Conservation (phyloP, 345 rosid genomes). For the Hibiscus syriacus region DNA sequence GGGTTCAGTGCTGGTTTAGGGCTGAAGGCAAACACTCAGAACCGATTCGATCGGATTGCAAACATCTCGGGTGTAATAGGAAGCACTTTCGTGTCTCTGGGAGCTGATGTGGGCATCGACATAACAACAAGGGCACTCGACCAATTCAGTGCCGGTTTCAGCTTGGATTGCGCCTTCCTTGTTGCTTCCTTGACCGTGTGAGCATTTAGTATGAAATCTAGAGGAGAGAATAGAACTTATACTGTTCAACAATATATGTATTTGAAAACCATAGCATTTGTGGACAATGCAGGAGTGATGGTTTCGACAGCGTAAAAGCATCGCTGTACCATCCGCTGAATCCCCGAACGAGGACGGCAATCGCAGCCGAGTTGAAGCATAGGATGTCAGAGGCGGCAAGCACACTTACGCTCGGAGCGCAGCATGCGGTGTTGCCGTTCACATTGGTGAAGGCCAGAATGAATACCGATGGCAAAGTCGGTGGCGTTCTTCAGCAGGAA, state of each 20-base stretch:
- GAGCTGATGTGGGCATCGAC: slow-evolving; percentile 29
- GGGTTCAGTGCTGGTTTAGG: not conserved
- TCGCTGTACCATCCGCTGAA: slow-evolving; percentile 26
- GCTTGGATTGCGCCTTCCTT: slow-evolving; percentile 28
- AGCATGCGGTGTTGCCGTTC: slow-evolving; percentile 31
- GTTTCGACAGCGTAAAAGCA: slow-evolving; percentile 25
- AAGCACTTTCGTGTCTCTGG: slow-evolving; percentile 30
- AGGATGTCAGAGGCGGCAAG: slow-evolving; percentile 16
- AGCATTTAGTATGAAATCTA: slow-evolving; percentile 12
- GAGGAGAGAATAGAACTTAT: not conserved
- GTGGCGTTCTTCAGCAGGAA: slow-evolving; percentile 32
- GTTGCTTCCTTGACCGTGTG: slow-evolving; percentile 42
- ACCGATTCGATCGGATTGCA: slow-evolving; percentile 28
- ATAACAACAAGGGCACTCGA: slow-evolving; percentile 15
- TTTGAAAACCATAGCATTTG: not conserved
- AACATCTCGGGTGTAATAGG: slow-evolving; percentile 42
- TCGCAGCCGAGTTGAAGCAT: slow-evolving; percentile 48
- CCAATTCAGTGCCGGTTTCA: slow-evolving; percentile 33
- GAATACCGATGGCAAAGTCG: slow-evolving; percentile 25
- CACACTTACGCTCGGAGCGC: slow-evolving; percentile 29
- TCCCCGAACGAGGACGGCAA: slow-evolving; percentile 28
- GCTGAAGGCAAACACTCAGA: slow-evolving; percentile 1
- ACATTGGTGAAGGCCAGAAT: slow-evolving; percentile 39
- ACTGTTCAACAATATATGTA: not conserved
- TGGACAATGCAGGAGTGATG: slow-evolving; percentile 38